Percentiles rank a stretch among this genome's conserved stretches.
Conservation (phyloP, 2,329 filamentous ascomycete genomes). For the Bipolaris cookei region DNA sequence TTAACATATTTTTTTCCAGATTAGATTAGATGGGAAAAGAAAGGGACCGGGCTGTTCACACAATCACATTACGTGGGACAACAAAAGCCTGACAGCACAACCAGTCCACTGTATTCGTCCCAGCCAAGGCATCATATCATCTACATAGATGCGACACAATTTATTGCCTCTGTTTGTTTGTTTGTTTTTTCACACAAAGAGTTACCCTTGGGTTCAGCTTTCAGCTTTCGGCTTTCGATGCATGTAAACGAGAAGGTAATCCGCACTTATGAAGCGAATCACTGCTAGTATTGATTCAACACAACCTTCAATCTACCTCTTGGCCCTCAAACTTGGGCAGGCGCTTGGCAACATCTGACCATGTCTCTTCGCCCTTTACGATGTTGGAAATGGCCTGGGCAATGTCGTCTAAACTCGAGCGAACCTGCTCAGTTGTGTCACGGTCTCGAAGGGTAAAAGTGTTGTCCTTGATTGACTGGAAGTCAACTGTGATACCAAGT, state of each 20-base stretch:
- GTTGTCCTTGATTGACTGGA: conserved; percentile 88
- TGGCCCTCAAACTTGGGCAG: conserved; percentile 77
- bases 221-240: not conserved
- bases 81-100: too few species aligned
- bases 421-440: conserved; percentile 89
- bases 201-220: not conserved
- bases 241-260: not conserved
- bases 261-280: not conserved
- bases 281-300: not conserved
- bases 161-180: too few species aligned
- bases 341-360: conserved; percentile 75
- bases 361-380: conserved; percentile 67
- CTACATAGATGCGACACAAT: too few species aligned
- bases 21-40: too few species aligned
- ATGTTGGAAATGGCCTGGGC: conserved; percentile 72
- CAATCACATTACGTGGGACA: too few species aligned
- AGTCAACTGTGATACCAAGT: conserved; percentile 91
- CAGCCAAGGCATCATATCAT: too few species aligned
- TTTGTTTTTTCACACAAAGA: too few species aligned
- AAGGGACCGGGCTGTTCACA: too few species aligned
- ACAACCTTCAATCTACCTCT: conserved; percentile 37
- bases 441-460: conserved; percentile 85
- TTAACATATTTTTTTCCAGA: too few species aligned
- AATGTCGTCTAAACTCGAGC: conserved; percentile 80
- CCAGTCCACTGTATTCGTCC: too few species aligned